A percentile compares a stretch with the other conserved stretches of the same genome.
These are phyloP conservation scores for Dictyostelium brefeldianum DNA, from an alignment of 78 protist species.

Conservation along the genomic window DNA sequence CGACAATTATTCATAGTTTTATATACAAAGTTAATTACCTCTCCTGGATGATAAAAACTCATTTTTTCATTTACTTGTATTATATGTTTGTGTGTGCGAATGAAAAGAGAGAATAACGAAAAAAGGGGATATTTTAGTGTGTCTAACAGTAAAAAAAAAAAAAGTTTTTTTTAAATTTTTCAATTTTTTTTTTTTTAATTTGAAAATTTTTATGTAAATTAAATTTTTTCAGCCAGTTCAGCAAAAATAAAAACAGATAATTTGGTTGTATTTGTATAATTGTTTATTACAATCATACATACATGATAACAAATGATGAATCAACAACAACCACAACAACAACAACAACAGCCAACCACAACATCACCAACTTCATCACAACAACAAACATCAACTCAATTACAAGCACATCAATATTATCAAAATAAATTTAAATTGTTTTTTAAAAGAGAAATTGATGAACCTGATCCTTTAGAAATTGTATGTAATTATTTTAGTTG, in stretches of 20 bases:
- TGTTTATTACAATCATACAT: too few species aligned
- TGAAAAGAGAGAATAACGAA: too few species aligned
- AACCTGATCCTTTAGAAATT: constrained; percentile 37
- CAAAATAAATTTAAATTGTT: constrained; percentile 41
- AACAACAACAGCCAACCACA: background rate
- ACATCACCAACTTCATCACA: background rate
- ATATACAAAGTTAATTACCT: too few species aligned
- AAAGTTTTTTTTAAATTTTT: background rate
- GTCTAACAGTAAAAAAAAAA: too few species aligned
- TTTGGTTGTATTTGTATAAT: background rate
- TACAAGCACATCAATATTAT: constrained; percentile 1
- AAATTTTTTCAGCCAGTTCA: too few species aligned
- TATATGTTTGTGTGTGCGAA: too few species aligned
- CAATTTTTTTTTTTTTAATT: background rate
- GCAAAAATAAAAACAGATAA: background rate
- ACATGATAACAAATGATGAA: background rate
- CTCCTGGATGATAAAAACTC: background rate
- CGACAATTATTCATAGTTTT: too few species aligned
- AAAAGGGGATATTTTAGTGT: too few species aligned
- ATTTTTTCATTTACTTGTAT: background rate
- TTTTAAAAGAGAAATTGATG: constrained; percentile 61
- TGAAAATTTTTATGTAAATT: too few species aligned
- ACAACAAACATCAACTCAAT: background rate
- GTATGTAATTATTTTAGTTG: background rate
- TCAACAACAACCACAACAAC: constrained; percentile 6